Evolutionary conservation across 73 alveolate genomes (phyloP).

Genomic region (Urostyla sp.): DNA sequence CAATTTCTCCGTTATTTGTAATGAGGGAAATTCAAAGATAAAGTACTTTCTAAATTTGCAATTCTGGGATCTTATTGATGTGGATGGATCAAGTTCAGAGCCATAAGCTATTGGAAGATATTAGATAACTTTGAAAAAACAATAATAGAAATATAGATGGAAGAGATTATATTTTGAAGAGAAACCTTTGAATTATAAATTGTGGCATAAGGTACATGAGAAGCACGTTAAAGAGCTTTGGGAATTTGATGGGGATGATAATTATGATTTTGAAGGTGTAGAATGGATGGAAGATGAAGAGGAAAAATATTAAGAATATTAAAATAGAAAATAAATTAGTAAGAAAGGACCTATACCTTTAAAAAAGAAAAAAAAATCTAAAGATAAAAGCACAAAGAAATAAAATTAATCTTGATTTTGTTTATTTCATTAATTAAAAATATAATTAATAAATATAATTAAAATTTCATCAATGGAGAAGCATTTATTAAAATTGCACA

Average conservation of each 20-base stretch:
- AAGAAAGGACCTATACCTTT: constrained; percentile 56
- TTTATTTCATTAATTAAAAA: too few species aligned
- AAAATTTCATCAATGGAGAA: too few species aligned
- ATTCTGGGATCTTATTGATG: constrained; percentile 44
- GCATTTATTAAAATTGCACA: too few species aligned
- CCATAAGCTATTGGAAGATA: constrained; percentile 42
- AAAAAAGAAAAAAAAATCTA: constrained; percentile 22
- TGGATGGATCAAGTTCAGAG: constrained; percentile 3
- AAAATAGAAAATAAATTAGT: constrained; percentile 7
- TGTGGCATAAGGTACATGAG: constrained; percentile 43
- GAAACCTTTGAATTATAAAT: constrained; percentile 34
- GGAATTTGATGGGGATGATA: constrained; percentile 55
- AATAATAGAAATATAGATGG: constrained; percentile 23
- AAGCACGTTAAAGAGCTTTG: constrained; percentile 17
- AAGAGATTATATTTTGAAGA: constrained; percentile 10
- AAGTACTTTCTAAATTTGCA: constrained; percentile 10
- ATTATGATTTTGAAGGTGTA: constrained; percentile 47
- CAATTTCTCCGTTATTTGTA: constrained; percentile 64
- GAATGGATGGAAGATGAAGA: constrained; percentile 52
- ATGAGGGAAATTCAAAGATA: constrained; percentile 37
- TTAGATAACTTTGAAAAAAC: constrained; percentile 22
- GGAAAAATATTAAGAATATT: constrained; percentile 30
- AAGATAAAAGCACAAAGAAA: constrained; percentile 17
- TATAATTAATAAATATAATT: too few species aligned
- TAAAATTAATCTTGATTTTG: too few species aligned